Evolutionary conservation across 345 rosid genomes (phyloP).

Genomic region (Brassica rapa): DNA sequence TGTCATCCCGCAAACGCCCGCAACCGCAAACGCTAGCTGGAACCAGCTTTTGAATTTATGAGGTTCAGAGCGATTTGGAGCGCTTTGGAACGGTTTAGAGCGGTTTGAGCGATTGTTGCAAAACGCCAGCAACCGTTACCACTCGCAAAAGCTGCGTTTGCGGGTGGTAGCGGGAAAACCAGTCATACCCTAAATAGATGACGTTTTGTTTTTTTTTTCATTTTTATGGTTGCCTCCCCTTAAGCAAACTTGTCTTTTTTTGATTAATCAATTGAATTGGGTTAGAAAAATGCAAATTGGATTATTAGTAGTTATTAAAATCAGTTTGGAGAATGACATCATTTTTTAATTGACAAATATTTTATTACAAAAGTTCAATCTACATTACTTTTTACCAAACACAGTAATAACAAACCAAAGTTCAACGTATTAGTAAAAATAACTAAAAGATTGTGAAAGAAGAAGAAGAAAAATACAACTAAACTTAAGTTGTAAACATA

Average conservation of each 20-base stretch:
- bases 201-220: not conserved
- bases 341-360: not conserved
- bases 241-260: constrained; percentile 10
- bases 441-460: too few relatives aligned
- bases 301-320: not conserved
- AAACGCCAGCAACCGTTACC: too few relatives aligned
- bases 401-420: not conserved
- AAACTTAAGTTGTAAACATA: not conserved
- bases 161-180: too few relatives aligned
- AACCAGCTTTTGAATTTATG: too few relatives aligned
- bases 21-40: too few relatives aligned
- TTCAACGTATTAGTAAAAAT: too few relatives aligned
- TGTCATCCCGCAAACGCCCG: too few relatives aligned
- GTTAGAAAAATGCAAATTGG: not conserved
- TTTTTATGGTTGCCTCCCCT: not conserved
- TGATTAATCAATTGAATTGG: not conserved
- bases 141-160: too few relatives aligned
- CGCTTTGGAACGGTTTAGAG: too few relatives aligned
- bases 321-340: not conserved
- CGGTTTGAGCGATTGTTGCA: too few relatives aligned
- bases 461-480: not conserved
- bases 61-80: too few relatives aligned
- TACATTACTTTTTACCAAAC: not conserved
- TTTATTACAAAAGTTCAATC: not conserved
- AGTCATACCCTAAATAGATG: not conserved